Percentiles rank a stretch among this genome's conserved stretches.
Evolutionary conservation across 768 basidiomycete species (phyloP).

Genomic region (Piloderma croceum): DNA sequence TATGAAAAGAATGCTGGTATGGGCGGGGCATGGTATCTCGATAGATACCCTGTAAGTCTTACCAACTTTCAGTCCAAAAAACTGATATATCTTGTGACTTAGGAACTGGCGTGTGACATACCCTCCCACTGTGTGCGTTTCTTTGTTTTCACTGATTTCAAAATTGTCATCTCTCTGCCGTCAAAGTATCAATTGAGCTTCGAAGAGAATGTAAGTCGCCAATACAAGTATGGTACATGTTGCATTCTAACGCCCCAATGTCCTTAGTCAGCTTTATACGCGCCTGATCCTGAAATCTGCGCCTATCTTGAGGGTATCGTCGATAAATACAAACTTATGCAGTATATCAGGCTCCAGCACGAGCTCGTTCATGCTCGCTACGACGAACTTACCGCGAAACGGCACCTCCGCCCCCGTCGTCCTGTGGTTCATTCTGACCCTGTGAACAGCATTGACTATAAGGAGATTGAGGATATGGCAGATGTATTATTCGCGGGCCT

Average conservation of each 20-base stretch:
- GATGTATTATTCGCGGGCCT: constrained; percentile 56
- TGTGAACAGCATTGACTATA: constrained; percentile 24
- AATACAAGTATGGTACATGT: no score
- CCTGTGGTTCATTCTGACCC: no score
- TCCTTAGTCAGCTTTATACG: constrained; percentile 58
- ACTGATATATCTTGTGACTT: no score
- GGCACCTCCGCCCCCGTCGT: constrained; percentile 47
- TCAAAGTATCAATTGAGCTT: constrained; percentile 57
- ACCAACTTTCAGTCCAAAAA: no score
- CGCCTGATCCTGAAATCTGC: constrained; percentile 54
- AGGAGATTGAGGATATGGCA: constrained; percentile 46
- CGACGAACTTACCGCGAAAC: constrained; percentile 46
- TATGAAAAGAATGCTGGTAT: constrained; percentile 57
- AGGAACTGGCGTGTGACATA: constrained; percentile 62
- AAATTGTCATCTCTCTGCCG: constrained; percentile 1
- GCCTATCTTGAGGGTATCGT: constrained; percentile 48
- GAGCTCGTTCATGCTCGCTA: constrained; percentile 49
- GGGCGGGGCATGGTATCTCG: constrained; percentile 59
- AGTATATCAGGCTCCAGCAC: constrained; percentile 51
- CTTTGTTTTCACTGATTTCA: constrained; percentile 1
- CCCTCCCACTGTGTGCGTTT: constrained; percentile 48
- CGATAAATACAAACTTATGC: constrained; percentile 51
- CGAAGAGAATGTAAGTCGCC: constrained; percentile 38
- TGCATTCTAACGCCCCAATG: constrained; percentile 34
- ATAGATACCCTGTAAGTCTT: constrained; percentile 45